Percentiles rank a stretch among this genome's conserved stretches.
Conservation (phyloP, 2,329 filamentous ascomycete species). For the Corniculantispora saksenae region DNA sequence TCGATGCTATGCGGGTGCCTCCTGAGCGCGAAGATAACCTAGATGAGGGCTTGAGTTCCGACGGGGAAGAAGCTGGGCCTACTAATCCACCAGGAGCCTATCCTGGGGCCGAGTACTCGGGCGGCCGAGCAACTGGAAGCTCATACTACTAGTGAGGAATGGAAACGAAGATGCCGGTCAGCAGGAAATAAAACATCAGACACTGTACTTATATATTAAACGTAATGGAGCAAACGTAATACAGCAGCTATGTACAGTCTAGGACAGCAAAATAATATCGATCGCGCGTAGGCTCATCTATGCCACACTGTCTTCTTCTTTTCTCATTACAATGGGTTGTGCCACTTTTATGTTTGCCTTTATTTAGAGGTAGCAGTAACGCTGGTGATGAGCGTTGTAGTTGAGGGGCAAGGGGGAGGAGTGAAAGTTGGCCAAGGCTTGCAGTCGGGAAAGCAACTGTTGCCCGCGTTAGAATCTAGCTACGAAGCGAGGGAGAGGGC, state of each 20-base stretch:
- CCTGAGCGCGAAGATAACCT: constrained; percentile 37
- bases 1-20: constrained; percentile 59
- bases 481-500: no score
- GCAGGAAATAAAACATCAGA: background rate
- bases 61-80: constrained; percentile 36
- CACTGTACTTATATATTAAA: background rate
- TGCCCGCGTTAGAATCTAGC: constrained; percentile 3
- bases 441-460: constrained; percentile 20
- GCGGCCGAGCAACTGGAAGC: constrained; percentile 33
- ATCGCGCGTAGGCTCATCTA: background rate
- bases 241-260: background rate
- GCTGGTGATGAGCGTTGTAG: background rate
- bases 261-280: background rate
- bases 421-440: constrained; percentile 22
- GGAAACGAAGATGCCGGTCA: background rate
- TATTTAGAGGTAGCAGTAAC: background rate
- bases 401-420: constrained; percentile 21
- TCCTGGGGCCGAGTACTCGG: constrained; percentile 46
- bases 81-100: constrained; percentile 49
- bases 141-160: constrained; percentile 36
- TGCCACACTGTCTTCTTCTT: background rate
- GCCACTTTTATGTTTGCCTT: background rate
- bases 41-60: constrained; percentile 39
- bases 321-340: background rate
- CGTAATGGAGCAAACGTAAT: background rate